Evolutionary conservation across 2,329 filamentous ascomycete species (phyloP).

Genomic region (Pezicula neosporulosa): DNA sequence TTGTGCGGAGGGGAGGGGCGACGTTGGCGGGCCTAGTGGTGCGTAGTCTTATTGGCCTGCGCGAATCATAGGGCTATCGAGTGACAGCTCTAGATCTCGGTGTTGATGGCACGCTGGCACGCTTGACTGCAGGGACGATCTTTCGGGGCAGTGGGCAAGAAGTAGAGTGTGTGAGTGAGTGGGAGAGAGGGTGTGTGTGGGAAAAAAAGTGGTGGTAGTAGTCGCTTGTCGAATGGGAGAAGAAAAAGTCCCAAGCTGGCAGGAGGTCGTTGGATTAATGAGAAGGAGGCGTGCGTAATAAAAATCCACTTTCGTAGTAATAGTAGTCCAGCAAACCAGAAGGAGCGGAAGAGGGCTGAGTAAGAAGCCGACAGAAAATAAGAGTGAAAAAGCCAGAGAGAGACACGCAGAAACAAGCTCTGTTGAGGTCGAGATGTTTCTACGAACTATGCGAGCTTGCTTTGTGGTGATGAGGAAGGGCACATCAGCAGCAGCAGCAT

Average conservation of each 20-base stretch:
- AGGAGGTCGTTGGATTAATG: too few relatives aligned
- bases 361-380: too few relatives aligned
- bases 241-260: neutral
- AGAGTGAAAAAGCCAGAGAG: too few relatives aligned
- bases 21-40: constrained; percentile 11
- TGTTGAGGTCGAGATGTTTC: constrained; percentile 9
- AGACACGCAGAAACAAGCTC: too few relatives aligned
- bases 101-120: constrained; percentile 12
- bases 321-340: too few relatives aligned
- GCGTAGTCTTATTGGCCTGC: constrained; percentile 19
- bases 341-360: too few relatives aligned
- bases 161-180: constrained; percentile 11
- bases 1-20: constrained; percentile 18
- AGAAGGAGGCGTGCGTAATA: too few relatives aligned
- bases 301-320: too few relatives aligned
- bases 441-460: constrained; percentile 1
- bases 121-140: constrained; percentile 23
- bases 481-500: neutral
- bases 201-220: neutral
- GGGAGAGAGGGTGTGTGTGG: constrained; percentile 6
- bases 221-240: constrained; percentile 14
- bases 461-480: constrained; percentile 6
- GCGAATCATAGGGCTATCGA: constrained; percentile 22
- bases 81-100: constrained; percentile 19
- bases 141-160: constrained; percentile 6